Conservation (phyloP, 805 yeast genomes). For the Barnettozyma salicaria region DNA sequence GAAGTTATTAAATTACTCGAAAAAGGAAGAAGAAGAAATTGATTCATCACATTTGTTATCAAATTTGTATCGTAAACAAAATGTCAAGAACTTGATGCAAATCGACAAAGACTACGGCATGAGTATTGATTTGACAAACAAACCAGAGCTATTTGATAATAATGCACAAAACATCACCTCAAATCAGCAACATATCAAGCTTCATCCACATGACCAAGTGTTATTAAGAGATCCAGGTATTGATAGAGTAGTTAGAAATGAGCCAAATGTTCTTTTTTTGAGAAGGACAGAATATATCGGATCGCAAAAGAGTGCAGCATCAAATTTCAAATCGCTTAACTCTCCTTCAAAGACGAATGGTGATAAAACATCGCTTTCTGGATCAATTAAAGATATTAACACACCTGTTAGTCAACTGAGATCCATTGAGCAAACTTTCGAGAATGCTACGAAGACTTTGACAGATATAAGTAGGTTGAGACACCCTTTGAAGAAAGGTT, state of each 20-base stretch:
- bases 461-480: constrained; percentile 39
- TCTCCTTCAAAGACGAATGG: constrained; percentile 17
- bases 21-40: constrained; percentile 35
- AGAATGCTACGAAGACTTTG: constrained; percentile 44
- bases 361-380: constrained; percentile 14
- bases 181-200: constrained; percentile 29
- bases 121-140: constrained; percentile 63
- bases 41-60: constrained; percentile 55
- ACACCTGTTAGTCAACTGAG: constrained; percentile 57
- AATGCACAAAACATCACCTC: constrained; percentile 2
- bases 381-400: constrained; percentile 26
- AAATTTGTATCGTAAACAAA: constrained; percentile 62
- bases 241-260: constrained; percentile 30
- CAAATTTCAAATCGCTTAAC: too few relatives aligned
- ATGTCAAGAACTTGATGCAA: constrained; percentile 55
- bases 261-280: constrained; percentile 60
- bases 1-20: constrained; percentile 56
- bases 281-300: constrained; percentile 88
- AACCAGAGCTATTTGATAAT: constrained; percentile 63
- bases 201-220: constrained; percentile 74
- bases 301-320: constrained; percentile 6
- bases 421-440: constrained; percentile 77
- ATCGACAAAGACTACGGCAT: constrained; percentile 64
- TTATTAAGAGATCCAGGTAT: constrained; percentile 74
- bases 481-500: constrained; percentile 74